phyloP scores from a whole-genome alignment of 2,329 filamentous ascomycete genomes.

The Fusarium siculi region DNA sequence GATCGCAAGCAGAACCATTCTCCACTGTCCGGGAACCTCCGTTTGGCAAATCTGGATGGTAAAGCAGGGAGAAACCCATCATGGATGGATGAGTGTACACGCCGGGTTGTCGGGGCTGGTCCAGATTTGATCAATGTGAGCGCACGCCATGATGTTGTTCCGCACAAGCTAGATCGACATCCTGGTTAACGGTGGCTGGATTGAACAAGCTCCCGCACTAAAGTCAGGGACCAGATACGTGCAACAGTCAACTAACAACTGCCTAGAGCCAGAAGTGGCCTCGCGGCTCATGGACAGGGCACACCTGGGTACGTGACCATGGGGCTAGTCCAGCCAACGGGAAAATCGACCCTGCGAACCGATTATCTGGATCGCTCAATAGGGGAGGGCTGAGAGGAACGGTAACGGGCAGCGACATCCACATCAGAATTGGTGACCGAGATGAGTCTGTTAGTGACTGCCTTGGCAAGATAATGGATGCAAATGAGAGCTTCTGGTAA shows the following conservation, averaged over 20 bases:
- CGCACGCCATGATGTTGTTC: constrained; percentile 39
- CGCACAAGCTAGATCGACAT: constrained; percentile 35
- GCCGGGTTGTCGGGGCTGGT: constrained; percentile 35
- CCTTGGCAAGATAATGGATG: constrained; percentile 27
- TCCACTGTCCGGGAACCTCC: constrained; percentile 42
- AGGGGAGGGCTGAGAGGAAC: constrained; percentile 31
- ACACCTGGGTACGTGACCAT: constrained; percentile 25
- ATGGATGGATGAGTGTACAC: constrained; percentile 27
- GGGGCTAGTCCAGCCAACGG: constrained; percentile 26
- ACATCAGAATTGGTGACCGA: constrained; percentile 35
- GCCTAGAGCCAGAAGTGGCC: constrained; percentile 20
- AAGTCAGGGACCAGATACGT: constrained; percentile 19
- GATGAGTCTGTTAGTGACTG: constrained; percentile 35
- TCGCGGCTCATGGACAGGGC: constrained; percentile 31
- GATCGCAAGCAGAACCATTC: constrained; percentile 43
- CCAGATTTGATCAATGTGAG: constrained; percentile 40
- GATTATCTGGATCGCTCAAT: constrained; percentile 39
- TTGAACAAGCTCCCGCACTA: constrained; percentile 33
- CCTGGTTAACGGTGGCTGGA: constrained; percentile 40
- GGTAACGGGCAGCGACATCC: constrained; percentile 22
- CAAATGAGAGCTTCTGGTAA: constrained; percentile 30
- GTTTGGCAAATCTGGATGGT: constrained; percentile 38
- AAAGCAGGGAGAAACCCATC: constrained; percentile 39
- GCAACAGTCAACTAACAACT: constrained; percentile 19
- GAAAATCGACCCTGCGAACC: constrained; percentile 38